A percentile compares a stretch with the other conserved stretches of the same genome.
Conservation (phyloP, 2,329 filamentous ascomycete species). For the Hymenotorrendiella dingleyae region DNA sequence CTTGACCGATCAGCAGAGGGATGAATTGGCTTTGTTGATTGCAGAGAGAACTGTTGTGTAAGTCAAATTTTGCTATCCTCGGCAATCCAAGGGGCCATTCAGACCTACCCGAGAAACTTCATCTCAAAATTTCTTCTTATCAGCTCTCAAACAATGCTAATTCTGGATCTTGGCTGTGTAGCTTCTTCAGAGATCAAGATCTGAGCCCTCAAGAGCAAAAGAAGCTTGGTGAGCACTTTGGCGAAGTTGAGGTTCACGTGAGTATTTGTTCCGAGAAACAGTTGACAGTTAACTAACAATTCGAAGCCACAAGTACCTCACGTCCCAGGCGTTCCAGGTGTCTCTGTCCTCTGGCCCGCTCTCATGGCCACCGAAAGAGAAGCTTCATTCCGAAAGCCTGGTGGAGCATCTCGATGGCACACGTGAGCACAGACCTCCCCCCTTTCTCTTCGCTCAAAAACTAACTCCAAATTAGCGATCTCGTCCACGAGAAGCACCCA, state of each 20-base stretch:
- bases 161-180: too few relatives aligned
- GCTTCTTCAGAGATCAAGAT: constrained; percentile 43
- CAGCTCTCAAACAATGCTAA: not conserved
- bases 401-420: constrained; percentile 64
- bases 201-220: constrained; percentile 58
- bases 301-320: constrained; percentile 62
- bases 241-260: constrained; percentile 64
- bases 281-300: constrained; percentile 3
- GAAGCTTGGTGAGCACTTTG: constrained; percentile 56
- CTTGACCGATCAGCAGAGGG: constrained; percentile 35
- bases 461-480: constrained; percentile 36
- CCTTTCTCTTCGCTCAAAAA: not conserved
- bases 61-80: too few relatives aligned
- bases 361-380: constrained; percentile 55
- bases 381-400: constrained; percentile 59
- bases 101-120: too few relatives aligned
- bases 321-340: constrained; percentile 60
- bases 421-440: constrained; percentile 32
- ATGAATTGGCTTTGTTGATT: constrained; percentile 38
- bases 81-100: too few relatives aligned
- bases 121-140: too few relatives aligned
- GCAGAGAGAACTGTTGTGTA: constrained; percentile 36
- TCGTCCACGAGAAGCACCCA: constrained; percentile 66
- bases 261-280: constrained; percentile 23
- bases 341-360: constrained; percentile 65